Evolutionary conservation across 179 eudicot species (phyloP).

Genomic region (Actinidia polygama): DNA sequence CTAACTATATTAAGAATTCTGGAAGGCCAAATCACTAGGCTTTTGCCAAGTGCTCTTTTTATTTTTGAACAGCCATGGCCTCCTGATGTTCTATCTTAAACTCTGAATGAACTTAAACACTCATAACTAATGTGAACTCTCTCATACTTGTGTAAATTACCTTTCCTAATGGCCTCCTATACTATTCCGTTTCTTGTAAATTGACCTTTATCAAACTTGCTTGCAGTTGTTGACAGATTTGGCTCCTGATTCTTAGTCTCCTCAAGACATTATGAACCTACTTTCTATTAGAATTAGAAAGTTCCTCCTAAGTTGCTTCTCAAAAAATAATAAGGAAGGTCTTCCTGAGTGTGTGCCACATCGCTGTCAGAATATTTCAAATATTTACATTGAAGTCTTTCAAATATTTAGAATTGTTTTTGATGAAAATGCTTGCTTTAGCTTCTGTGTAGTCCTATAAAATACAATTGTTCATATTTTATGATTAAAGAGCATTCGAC

Average conservation of each 20-base stretch:
- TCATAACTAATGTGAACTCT: background rate
- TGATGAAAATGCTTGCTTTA: background rate
- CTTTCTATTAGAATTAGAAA: background rate
- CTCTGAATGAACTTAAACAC: slow-evolving; percentile 8
- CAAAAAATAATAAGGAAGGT: too few relatives aligned
- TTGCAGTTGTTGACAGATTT: background rate
- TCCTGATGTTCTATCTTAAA: background rate
- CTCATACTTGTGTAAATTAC: background rate
- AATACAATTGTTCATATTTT: background rate
- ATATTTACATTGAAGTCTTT: slow-evolving; percentile 4
- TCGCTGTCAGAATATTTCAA: background rate
- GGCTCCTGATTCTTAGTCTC: background rate
- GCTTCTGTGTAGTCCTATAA: background rate
- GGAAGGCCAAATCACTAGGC: background rate
- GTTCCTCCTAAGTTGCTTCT: background rate
- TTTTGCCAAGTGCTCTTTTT: slow-evolving; percentile 1
- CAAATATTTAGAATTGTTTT: background rate
- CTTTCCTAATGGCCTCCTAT: background rate
- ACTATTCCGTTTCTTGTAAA: background rate
- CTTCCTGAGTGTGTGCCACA: background rate
- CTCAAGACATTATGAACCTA: background rate
- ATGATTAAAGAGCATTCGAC: background rate
- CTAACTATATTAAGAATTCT: background rate
- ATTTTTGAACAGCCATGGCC: background rate
- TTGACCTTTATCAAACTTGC: background rate